phyloP scores from a whole-genome alignment of 305 asterid species.

The Fraxinus xanthoxyloides region DNA sequence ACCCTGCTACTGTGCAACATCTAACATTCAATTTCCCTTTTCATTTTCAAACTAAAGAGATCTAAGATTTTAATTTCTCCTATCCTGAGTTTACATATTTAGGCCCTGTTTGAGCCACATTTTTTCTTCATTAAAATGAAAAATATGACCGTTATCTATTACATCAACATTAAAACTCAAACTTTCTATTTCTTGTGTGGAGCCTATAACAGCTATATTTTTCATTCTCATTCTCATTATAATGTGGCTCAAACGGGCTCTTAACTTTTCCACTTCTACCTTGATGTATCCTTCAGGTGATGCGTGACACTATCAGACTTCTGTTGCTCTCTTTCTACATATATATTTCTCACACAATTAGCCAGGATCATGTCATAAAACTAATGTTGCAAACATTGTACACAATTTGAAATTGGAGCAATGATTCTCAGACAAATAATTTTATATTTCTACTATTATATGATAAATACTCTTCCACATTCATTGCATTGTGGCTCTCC shows the following conservation, averaged over 20 bases:
- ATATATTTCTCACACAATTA: background rate
- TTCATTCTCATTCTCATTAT: too few relatives aligned
- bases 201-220: too few relatives aligned
- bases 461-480: background rate
- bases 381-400: background rate
- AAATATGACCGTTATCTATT: too few relatives aligned
- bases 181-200: too few relatives aligned
- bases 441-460: background rate
- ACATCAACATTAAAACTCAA: too few relatives aligned
- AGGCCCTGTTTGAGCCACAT: too few relatives aligned
- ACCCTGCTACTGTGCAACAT: background rate
- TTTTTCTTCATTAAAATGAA: too few relatives aligned
- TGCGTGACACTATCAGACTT: background rate
- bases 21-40: background rate
- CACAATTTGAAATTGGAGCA: background rate
- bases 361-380: background rate
- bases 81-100: background rate
- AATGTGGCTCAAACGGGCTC: too few relatives aligned
- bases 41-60: background rate
- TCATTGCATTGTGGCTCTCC: background rate
- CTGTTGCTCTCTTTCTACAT: background rate
- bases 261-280: background rate
- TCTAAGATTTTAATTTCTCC: background rate
- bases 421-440: background rate
- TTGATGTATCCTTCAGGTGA: background rate